Base-by-base conservation (phyloP, 73 alveolate species). In the Uronychia binucleata region DNA sequence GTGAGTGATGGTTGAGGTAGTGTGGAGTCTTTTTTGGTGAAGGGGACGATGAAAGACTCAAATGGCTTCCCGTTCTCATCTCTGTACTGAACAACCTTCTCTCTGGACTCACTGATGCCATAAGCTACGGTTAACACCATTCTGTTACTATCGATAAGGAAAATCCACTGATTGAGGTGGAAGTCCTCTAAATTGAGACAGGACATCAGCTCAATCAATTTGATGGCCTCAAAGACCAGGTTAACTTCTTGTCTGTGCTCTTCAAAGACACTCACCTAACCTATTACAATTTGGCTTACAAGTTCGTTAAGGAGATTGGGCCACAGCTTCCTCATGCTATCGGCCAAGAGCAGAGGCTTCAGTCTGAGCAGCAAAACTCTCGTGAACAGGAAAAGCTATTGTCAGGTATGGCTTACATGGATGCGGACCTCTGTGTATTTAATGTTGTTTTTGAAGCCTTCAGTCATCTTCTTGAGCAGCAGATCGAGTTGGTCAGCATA, bases 111-210 rank as follows among this genome's bases (percentile, higher is more conserved):
- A 11, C 19, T 46, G 67, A 46, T 46, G 5, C 67, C 30, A 31
- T 31, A 34, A 59, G 85, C 31, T 60, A 33, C 28, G 30, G 58
- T 13, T 60, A 34, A 34, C 57, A 60, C 88, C 77, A 93, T 90
- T 29, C 92, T 94, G 86, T 90, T 89, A 33, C 93, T 82, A 81
- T 95, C 98, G 79, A 95, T 85, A 76, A 95, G 85, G 91, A 95
- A 95, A 25, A 95, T 95, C 98, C 98, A 95, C 78, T 95, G 96
- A 80, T 95, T 93, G 89, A 95, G 86, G 58, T 96, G 93, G 86
- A 95, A 95, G 86, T 95, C 98, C 74, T 95, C 98, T 85, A 95
- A 82, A 87, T 95, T 95, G 30, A 96, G 81, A 30, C 90, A 87
- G 29, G 97, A 89, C 91, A 95, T 79, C 57, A 95, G 90, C 89